Evolutionary conservation across 805 yeast genomes (phyloP).

Genomic region (Kodamaea restingae): DNA sequence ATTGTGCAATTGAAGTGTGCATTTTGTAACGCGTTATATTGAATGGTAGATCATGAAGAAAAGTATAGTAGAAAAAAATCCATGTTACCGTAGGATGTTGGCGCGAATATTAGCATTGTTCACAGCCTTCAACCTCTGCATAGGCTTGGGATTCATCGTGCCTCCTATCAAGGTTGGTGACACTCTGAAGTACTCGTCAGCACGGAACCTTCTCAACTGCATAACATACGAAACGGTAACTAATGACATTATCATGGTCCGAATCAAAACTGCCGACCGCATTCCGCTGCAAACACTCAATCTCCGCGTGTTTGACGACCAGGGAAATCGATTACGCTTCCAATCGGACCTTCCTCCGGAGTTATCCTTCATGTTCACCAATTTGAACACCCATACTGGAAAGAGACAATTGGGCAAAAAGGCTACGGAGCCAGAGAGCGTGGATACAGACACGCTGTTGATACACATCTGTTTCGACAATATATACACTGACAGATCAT

Average conservation of each 20-base stretch:
- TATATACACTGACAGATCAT: conserved; percentile 37
- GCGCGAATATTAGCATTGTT: conserved; percentile 6
- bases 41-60: not conserved
- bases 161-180: conserved; percentile 34
- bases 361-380: conserved; percentile 32
- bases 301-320: conserved; percentile 35
- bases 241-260: conserved; percentile 36
- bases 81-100: conserved; percentile 1
- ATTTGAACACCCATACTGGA: conserved; percentile 26
- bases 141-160: conserved; percentile 29
- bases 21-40: too few species aligned
- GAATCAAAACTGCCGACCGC: conserved; percentile 28
- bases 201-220: conserved; percentile 31
- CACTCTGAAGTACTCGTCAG: conserved; percentile 24
- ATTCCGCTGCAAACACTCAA: conserved; percentile 32
- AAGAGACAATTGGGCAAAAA: conserved; percentile 3
- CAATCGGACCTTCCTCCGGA: conserved; percentile 29
- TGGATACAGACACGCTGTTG: conserved; percentile 15
- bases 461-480: conserved; percentile 42
- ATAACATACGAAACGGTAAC: conserved; percentile 32
- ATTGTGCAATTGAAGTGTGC: too few species aligned
- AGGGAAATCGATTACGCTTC: conserved; percentile 31
- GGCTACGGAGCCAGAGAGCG: conserved; percentile 9
- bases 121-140: conserved; percentile 1
- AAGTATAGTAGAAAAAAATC: conserved; percentile 3